A percentile compares a stretch with the other conserved stretches of the same genome.
Evolutionary conservation across 2,329 filamentous ascomycete species (phyloP).

Genomic region (Trichophaea hybrida): DNA sequence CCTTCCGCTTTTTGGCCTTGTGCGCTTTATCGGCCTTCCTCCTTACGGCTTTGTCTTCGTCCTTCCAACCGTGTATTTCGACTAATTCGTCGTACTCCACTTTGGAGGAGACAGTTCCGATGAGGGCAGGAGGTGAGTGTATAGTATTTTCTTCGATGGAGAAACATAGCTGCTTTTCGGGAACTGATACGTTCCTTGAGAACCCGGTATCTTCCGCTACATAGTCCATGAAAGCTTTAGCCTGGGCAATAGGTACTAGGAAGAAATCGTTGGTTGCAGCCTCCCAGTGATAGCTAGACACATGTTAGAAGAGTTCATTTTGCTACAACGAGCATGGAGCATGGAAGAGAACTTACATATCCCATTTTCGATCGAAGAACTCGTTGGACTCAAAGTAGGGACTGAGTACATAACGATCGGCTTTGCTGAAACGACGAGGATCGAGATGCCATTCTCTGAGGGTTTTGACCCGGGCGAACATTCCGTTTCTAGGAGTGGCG

Average conservation of each 20-base stretch:
- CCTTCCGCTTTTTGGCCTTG: conserved; percentile 10
- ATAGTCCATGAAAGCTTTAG: conserved; percentile 20
- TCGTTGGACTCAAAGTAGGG: conserved; percentile 25
- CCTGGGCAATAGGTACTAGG: conserved; percentile 21
- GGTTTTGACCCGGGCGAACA: conserved; percentile 17
- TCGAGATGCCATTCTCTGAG: conserved; percentile 24
- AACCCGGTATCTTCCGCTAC: conserved; percentile 18
- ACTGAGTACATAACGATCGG: conserved; percentile 22
- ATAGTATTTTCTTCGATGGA: conserved; percentile 5
- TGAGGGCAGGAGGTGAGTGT: conserved; percentile 8
- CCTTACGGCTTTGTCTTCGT: not conserved
- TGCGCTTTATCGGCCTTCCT: not conserved
- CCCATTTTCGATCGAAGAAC: conserved; percentile 23
- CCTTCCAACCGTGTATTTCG: not conserved
- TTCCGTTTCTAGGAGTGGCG: not conserved
- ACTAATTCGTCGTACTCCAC: conserved; percentile 13
- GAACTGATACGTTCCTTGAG: conserved; percentile 7
- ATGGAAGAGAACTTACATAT: conserved; percentile 17
- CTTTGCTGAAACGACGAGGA: conserved; percentile 16
- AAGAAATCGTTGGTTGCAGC: conserved; percentile 13
- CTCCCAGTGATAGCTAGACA: conserved; percentile 17
- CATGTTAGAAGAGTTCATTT: not conserved
- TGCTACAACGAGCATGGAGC: not conserved
- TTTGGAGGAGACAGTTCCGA: conserved; percentile 10
- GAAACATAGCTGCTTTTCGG: conserved; percentile 8